These are phyloP conservation scores for Climacium dendroides DNA, from an alignment of 225 moss, liverwort and hornwort species.

Conservation along the genomic window DNA sequence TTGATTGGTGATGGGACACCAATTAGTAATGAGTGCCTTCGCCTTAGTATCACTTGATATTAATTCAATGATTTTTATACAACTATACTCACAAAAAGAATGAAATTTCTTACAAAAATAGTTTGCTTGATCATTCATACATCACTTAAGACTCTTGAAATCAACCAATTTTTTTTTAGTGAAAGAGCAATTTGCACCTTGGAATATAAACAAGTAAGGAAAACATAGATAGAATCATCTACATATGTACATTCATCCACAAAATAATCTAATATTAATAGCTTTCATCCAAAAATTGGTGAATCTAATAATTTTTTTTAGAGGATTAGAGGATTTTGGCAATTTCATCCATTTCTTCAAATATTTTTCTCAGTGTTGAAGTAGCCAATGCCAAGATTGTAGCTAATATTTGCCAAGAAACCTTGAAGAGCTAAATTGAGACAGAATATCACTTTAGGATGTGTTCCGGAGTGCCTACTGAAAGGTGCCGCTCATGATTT, in stretches of 20 bases:
- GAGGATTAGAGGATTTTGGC: fast-evolving
- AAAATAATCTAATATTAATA: not conserved
- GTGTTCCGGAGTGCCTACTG: not conserved
- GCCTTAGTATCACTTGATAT: not conserved
- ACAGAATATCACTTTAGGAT: not conserved
- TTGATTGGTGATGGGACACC: too few species aligned
- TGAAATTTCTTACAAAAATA: not conserved
- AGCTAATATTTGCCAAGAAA: not conserved
- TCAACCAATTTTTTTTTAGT: too few species aligned
- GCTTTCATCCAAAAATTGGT: not conserved
- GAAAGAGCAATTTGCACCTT: not conserved
- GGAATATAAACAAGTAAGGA: not conserved
- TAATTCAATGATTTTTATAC: not conserved
- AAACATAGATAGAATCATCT: too few species aligned
- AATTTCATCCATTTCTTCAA: not conserved
- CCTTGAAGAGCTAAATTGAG: not conserved
- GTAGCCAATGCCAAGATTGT: not conserved
- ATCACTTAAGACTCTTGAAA: fast-evolving
- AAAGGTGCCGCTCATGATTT: not conserved
- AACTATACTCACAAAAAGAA: not conserved
- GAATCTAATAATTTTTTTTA: not conserved
- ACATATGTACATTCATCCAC: not conserved
- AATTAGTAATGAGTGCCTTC: too few species aligned
- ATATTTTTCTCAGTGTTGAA: too few species aligned
- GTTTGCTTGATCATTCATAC: not conserved